A percentile compares a stretch with the other conserved stretches of the same genome.
Evolutionary conservation across 208 protist genomes (phyloP).

Genomic region (Trypanosoma caninum): DNA sequence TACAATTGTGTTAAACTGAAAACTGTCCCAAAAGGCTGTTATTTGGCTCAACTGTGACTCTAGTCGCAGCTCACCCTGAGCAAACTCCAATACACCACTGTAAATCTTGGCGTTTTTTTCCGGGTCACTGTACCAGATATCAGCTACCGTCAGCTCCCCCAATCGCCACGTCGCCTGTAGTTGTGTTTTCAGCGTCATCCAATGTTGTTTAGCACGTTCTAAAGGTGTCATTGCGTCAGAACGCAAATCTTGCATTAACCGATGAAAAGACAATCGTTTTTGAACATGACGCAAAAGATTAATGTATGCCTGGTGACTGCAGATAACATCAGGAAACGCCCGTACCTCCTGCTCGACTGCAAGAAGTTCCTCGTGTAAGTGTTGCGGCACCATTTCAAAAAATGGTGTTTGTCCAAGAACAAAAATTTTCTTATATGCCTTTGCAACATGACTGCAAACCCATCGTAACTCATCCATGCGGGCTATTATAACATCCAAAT

Average conservation of each 20-base stretch:
- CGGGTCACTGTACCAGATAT: constrained; percentile 90
- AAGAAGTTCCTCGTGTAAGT: constrained; percentile 78
- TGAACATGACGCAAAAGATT: constrained; percentile 48
- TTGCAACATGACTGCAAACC: constrained; percentile 85
- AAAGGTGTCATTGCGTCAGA: constrained; percentile 91
- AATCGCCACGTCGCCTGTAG: constrained; percentile 92
- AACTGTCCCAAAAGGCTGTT: constrained; percentile 89
- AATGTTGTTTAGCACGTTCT: constrained; percentile 70
- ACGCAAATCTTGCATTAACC: constrained; percentile 91
- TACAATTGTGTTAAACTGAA: constrained; percentile 91
- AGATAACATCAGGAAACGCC: constrained; percentile 54
- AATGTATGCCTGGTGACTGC: constrained; percentile 35
- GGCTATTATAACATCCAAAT: constrained; percentile 62
- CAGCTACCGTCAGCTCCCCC: constrained; percentile 76
- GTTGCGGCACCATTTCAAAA: constrained; percentile 91
- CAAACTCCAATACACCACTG: constrained; percentile 86
- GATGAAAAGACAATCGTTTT: constrained; percentile 46
- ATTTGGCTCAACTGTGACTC: constrained; percentile 87
- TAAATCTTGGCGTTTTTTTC: constrained; percentile 93
- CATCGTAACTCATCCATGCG: constrained; percentile 91
- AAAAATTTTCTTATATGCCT: constrained; percentile 74
- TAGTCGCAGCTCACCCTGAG: constrained; percentile 86
- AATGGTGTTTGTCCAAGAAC: constrained; percentile 90
- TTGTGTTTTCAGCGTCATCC: constrained; percentile 70
- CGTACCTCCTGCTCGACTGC: constrained; percentile 46